These are phyloP conservation scores for Rhizophagus prolifer DNA, from an alignment of 192 early-diverging fungal genomes.

Conservation along the genomic window DNA sequence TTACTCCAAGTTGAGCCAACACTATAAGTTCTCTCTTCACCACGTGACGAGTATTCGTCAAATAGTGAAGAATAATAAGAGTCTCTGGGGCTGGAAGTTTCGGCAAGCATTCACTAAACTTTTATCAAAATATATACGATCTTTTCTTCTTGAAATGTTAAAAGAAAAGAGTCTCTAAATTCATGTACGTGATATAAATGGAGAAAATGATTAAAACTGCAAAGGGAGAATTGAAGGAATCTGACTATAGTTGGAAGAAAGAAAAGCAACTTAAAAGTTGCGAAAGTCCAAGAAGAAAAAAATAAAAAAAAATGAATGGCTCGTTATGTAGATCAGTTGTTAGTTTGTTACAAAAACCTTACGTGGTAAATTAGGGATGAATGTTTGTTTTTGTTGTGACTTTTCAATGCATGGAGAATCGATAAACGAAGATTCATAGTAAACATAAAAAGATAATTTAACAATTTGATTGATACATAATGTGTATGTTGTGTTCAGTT, in stretches of 20 bases:
- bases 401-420: too few species aligned
- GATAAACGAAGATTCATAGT: too few species aligned
- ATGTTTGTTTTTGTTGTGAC: too few species aligned
- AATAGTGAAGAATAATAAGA: constrained; percentile 28
- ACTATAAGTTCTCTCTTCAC: background rate
- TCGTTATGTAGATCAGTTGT: background rate
- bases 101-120: constrained; percentile 15
- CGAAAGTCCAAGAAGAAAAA: too few species aligned
- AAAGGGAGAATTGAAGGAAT: background rate
- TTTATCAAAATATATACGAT: background rate
- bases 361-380: too few species aligned
- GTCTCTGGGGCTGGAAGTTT: constrained; percentile 5
- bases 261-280: background rate
- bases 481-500: background rate
- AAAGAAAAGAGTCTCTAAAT: background rate
- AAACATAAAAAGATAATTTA: too few species aligned
- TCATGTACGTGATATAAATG: background rate
- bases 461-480: too few species aligned
- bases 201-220: background rate
- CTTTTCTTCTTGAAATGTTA: background rate
- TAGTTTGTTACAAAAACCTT: too few species aligned
- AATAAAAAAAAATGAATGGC: background rate
- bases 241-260: background rate
- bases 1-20: background rate
- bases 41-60: constrained; percentile 24